Base-by-base conservation (phyloP, 306 rosid genomes). In the Trifolium subterraneum region DNA sequence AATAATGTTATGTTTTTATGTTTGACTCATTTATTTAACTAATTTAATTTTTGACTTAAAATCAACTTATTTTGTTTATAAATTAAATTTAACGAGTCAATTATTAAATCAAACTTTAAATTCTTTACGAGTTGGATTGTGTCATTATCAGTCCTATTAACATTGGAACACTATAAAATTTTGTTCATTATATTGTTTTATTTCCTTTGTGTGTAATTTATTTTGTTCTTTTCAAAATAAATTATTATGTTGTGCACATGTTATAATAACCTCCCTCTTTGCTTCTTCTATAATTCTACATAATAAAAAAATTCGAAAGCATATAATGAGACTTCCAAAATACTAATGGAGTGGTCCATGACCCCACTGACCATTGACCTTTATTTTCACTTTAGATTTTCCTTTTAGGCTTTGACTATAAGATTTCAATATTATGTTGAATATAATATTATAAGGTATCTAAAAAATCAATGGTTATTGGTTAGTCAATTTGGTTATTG, bases 291-390 rank as follows among this genome's bases (percentile, higher is more conserved):
- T 6, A 4, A 27, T 23, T 68, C 54, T 20, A 31, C 20, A 38
- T 18, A 39, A 18, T 63, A 75, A 56, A 75, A 71, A 79, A 70
- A 61, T 62, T 72, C 38, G 11, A 78, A 54, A 64, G 27, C 54
- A 35, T 45, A 62, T 77, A 65, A 29, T 11, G 59, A 71, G 67
- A 36, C 78, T 81, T 81, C 41, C 67, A 23, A 76, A 35, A 6
- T 35, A 63, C 68, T 39, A 76, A 50, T 77, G 78, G 78, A 77
- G 51, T 48, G 44, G 36, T 9, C 70, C 35, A 64, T 1, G 14
- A 2, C 55, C 54, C 87, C 85, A 77, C 76, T 73, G 1, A 29
- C 6, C 80, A 64, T 69, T 70, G 80, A 84, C 80, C 63, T 31
- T 31, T 47, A 44, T 59, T 58, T 71, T 20, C 33, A 13, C 22